Conservation (phyloP, 176 grass and related monocot species). For the Ensete glaucum region DNA sequence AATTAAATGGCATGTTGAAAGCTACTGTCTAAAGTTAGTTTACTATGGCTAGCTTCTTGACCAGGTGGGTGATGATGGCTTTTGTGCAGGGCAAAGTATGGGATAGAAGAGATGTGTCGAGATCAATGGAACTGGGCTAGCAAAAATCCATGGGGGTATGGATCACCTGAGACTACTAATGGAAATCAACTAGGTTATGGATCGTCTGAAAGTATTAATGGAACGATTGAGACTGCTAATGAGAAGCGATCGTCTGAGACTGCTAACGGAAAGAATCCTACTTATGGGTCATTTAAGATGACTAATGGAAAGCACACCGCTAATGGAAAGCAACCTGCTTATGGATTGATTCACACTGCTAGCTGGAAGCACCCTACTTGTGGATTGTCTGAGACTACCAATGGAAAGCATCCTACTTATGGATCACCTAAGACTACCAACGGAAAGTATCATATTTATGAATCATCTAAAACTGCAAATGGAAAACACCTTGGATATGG, state of each 20-base stretch:
- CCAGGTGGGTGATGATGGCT: neutral
- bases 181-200: conserved; percentile 10
- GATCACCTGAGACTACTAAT: conserved; percentile 21
- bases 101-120: conserved; percentile 87
- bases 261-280: neutral
- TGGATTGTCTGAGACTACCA: neutral
- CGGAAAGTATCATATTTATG: neutral
- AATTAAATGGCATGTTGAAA: neutral
- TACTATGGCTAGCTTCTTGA: neutral
- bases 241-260: conserved; percentile 3
- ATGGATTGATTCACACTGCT: neutral
- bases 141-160: conserved; percentile 83
- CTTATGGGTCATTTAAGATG: neutral
- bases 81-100: conserved; percentile 55
- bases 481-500: neutral
- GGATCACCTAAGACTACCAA: neutral
- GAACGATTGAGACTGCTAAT: conserved; percentile 18
- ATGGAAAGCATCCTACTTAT: conserved; percentile 7
- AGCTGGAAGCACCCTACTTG: neutral
- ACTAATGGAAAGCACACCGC: neutral
- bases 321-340: neutral
- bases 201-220: conserved; percentile 1
- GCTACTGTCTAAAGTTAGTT: neutral
- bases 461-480: neutral
- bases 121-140: conserved; percentile 94